Percentiles rank a stretch among this genome's conserved stretches.
Evolutionary conservation across 2,329 filamentous ascomycete species (phyloP).

Genomic region (Claviceps sp.): DNA sequence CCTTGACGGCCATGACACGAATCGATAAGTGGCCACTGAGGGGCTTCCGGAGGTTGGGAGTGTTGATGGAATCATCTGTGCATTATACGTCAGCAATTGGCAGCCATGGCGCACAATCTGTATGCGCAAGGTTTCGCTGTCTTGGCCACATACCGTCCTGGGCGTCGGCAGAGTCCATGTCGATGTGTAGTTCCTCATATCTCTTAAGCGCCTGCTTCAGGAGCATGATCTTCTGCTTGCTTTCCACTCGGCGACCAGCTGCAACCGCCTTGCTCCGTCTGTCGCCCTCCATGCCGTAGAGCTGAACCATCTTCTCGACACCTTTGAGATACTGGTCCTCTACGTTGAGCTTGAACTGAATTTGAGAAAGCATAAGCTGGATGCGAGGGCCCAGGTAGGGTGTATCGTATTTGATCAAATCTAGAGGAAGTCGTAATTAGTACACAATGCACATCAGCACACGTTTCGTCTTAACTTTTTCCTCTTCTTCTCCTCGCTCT

Average conservation of each 20-base stretch:
- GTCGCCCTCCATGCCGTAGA: slow-evolving; percentile 95
- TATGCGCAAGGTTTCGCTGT: background rate
- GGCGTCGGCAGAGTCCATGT: slow-evolving; percentile 67
- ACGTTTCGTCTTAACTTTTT: background rate
- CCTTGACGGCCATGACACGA: slow-evolving; percentile 75
- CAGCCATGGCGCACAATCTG: background rate
- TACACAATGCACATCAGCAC: background rate
- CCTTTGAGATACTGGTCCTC: slow-evolving; percentile 98
- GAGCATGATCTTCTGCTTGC: slow-evolving; percentile 93
- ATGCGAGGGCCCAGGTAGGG: slow-evolving; percentile 91
- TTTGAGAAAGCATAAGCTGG: slow-evolving; percentile 95
- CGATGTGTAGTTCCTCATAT: slow-evolving; percentile 95
- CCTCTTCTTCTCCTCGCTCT: background rate
- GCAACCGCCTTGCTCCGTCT: slow-evolving; percentile 91
- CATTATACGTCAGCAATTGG: background rate
- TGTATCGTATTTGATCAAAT: slow-evolving; percentile 97
- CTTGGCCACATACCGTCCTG: slow-evolving; percentile 55
- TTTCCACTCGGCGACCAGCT: slow-evolving; percentile 78
- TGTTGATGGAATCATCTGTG: slow-evolving; percentile 88
- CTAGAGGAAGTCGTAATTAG: slow-evolving; percentile 29
- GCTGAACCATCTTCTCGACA: slow-evolving; percentile 97
- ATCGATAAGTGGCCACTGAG: slow-evolving; percentile 81
- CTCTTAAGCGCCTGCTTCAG: slow-evolving; percentile 90
- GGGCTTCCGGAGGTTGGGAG: slow-evolving; percentile 90
- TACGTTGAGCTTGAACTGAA: slow-evolving; percentile 97